Evolutionary conservation across 495 filamentous ascomycete species (phyloP), one percentile per base, ranked within the genome.

Genomic region (Penicillium bialowiezense): DNA sequence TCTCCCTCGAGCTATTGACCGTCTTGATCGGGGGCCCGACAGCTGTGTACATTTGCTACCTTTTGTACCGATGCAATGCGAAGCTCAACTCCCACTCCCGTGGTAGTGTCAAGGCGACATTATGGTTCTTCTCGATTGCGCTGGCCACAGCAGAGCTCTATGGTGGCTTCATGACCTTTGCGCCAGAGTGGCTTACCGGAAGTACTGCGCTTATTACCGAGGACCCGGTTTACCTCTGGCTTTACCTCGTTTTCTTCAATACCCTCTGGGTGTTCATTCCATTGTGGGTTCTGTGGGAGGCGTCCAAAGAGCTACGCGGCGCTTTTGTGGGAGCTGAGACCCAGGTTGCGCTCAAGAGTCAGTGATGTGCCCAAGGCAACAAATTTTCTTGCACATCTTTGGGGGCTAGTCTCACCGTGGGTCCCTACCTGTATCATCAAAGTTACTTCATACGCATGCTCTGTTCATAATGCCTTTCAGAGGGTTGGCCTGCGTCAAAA

Each of bases 141-240:
- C 65, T 96, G 41, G 91, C 91, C n/a, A 92, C 88, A 6, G 90
- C 82, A n/a, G 92, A 97, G 74, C 63, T 97, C 10, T 97, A 97
- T 70, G 92, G 92, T 31, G 90, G 88, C 76, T 96, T 87, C 63
- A 97, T 97, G 88, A 97, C 92, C 0, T 97, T 97, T 70, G 85
- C 81, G 55, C 92, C 92, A 12, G 92, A 97, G 72, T 97, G 91
- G 91, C 67, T 97, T 46, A 86, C 78, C 3, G 87, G 84, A 2
- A 88, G 76, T 49, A 65, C 80, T 50, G 89, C 89, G 65, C 75
- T 97, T 56, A 84, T 91, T 55, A 86, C 82, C 0, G 82, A 79
- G 50, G 91, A 95, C 56, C 87, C 81, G 52, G 91, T 97, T 77
- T 96, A 91, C 59, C 62, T 86, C 55, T 85, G 89, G 89, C 71